Percentiles rank a stretch among this genome's conserved stretches.
Evolutionary conservation across 1,284 basidiomycete species (phyloP).

Genomic region (Moesziomyces sp.): DNA sequence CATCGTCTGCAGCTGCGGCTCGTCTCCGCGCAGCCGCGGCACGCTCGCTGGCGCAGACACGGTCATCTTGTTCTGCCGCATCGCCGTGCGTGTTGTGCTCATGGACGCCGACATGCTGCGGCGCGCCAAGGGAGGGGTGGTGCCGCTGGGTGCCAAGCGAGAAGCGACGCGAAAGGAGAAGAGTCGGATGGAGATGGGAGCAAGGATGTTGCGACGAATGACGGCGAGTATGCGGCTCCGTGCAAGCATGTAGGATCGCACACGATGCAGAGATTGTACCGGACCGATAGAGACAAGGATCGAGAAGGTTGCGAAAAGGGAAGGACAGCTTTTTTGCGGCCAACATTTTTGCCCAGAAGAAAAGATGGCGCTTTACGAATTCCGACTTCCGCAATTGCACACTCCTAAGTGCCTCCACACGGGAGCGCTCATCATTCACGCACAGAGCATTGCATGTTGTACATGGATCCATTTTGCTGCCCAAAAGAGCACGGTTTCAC

Average conservation of each 20-base stretch:
- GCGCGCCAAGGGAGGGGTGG: no score
- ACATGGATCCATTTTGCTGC: neutral
- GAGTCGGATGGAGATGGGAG: no score
- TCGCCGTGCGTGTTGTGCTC: conserved; percentile 14
- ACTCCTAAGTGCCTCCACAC: neutral
- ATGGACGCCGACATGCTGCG: neutral
- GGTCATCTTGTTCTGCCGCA: conserved; percentile 29
- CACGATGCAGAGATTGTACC: no score
- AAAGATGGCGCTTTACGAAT: neutral
- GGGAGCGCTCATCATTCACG: no score
- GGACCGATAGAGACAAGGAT: no score
- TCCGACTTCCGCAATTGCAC: conserved; percentile 9
- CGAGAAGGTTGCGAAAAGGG: no score
- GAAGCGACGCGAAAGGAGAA: no score
- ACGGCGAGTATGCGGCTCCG: neutral
- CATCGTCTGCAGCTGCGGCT: conserved; percentile 23
- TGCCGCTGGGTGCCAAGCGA: no score
- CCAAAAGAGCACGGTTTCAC: neutral
- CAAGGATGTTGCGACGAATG: no score
- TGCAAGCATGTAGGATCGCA: neutral
- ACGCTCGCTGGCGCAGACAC: conserved; percentile 22
- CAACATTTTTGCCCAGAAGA: conserved; percentile 2
- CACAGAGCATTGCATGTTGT: no score
- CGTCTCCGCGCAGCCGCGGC: conserved; percentile 19
- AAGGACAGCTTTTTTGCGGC: conserved; percentile 5